Conservation (phyloP, 805 yeast genomes). For the Candida patagonica region DNA sequence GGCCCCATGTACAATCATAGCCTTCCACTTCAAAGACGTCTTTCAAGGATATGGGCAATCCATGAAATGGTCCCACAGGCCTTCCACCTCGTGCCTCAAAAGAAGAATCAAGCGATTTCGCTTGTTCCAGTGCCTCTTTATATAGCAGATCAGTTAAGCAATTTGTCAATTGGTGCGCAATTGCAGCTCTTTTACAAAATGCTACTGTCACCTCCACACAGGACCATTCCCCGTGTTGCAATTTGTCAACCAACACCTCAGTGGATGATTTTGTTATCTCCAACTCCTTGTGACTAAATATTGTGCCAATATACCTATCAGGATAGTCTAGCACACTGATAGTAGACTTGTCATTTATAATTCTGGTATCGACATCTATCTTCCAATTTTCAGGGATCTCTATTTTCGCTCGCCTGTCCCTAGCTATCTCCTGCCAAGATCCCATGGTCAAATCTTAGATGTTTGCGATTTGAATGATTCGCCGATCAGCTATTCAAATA, state of each 20-base stretch:
- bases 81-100: constrained; percentile 14
- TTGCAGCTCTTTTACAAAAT: constrained; percentile 48
- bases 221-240: constrained; percentile 1
- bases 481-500: too few species aligned
- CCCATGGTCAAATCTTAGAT: too few species aligned
- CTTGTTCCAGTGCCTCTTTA: constrained; percentile 47
- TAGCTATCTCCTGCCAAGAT: background rate
- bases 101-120: constrained; percentile 45
- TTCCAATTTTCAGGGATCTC: background rate
- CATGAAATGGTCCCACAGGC: constrained; percentile 51
- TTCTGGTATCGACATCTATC: background rate
- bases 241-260: background rate
- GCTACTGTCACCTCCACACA: constrained; percentile 39
- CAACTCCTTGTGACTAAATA: background rate
- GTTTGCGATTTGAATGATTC: too few species aligned
- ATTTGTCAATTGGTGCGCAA: constrained; percentile 46
- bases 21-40: constrained; percentile 41
- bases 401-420: background rate
- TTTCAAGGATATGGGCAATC: constrained; percentile 55
- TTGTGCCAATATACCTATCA: background rate
- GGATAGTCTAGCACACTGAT: too few species aligned
- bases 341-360: too few species aligned
- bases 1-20: constrained; percentile 40
- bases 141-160: constrained; percentile 33
- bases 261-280: background rate